Conservation (phyloP, 352 stramenopile genomes). For the Globisporangium spiculum region DNA sequence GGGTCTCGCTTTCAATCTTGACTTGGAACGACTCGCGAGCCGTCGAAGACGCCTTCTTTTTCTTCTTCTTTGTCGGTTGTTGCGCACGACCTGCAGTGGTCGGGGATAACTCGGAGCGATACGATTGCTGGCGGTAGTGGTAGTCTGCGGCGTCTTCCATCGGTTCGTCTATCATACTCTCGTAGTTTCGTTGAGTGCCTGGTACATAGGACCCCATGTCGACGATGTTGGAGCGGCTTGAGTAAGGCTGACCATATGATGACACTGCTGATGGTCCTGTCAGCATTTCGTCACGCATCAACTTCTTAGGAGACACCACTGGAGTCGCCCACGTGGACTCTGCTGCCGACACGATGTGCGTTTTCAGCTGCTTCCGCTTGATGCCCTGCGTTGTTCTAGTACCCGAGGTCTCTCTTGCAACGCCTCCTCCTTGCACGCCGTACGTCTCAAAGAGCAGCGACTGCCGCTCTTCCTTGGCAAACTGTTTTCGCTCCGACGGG, state of each 20-base stretch:
- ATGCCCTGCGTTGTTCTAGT: slow-evolving; percentile 29
- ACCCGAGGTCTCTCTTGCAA: slow-evolving; percentile 9
- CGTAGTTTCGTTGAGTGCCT: slow-evolving; percentile 13
- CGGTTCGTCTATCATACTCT: neutral
- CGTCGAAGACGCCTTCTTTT: slow-evolving; percentile 5
- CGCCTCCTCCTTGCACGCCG: slow-evolving; percentile 26
- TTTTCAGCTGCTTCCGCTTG: slow-evolving; percentile 56
- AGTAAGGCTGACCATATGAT: slow-evolving; percentile 23
- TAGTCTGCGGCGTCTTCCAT: neutral
- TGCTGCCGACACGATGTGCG: slow-evolving; percentile 39
- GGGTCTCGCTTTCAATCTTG: slow-evolving; percentile 37
- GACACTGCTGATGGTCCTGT: slow-evolving; percentile 8
- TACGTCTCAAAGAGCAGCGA: slow-evolving; percentile 68
- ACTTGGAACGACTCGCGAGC: slow-evolving; percentile 30
- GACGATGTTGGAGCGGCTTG: slow-evolving; percentile 20
- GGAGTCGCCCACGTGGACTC: slow-evolving; percentile 33
- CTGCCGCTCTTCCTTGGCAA: slow-evolving; percentile 52
- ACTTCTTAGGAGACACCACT: slow-evolving; percentile 26
- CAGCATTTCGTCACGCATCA: slow-evolving; percentile 25
- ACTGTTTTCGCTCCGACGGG: slow-evolving; percentile 26
- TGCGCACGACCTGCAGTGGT: neutral
- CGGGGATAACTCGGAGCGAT: slow-evolving; percentile 11
- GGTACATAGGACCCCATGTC: slow-evolving; percentile 14
- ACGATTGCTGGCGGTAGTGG: slow-evolving; percentile 4
- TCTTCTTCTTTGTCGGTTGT: slow-evolving; percentile 38